Percentiles rank a stretch among this genome's conserved stretches.
These are phyloP conservation scores for Pleurotus ostreatus DNA, from an alignment of 768 basidiomycete genomes.

Conservation along the genomic window DNA sequence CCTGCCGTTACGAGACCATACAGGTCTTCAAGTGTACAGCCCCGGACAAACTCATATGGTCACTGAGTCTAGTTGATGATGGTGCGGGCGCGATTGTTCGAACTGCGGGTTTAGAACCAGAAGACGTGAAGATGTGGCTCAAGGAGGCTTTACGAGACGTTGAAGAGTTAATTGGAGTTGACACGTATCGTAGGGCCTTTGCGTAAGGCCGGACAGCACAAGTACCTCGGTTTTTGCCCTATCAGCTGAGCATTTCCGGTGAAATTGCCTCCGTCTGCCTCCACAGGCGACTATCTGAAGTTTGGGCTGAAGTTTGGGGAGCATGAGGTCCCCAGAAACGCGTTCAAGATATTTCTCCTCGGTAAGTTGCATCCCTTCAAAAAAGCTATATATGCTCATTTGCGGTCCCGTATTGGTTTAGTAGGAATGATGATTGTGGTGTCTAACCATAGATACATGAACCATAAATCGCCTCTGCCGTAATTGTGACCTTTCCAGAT, in stretches of 20 bases:
- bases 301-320: too few relatives aligned
- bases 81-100: slow-evolving; percentile 56
- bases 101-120: slow-evolving; percentile 73
- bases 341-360: too few relatives aligned
- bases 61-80: slow-evolving; percentile 56
- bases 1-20: slow-evolving; percentile 44
- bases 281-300: too few relatives aligned
- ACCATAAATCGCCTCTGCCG: too few relatives aligned
- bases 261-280: too few relatives aligned
- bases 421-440: neutral
- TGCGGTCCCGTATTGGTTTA: neutral
- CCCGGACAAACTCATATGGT: slow-evolving; percentile 78
- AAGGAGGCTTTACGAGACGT: slow-evolving; percentile 46
- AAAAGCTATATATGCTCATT: neutral
- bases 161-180: slow-evolving; percentile 52
- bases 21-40: slow-evolving; percentile 58
- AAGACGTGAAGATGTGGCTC: slow-evolving; percentile 71
- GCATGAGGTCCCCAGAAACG: too few relatives aligned
- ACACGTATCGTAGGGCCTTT: slow-evolving; percentile 65
- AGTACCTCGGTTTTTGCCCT: neutral
- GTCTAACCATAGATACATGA: neutral
- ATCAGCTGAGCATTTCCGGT: neutral
- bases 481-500: too few relatives aligned
- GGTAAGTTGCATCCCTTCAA: too few relatives aligned
- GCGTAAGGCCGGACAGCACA: slow-evolving; percentile 22